phyloP scores from a whole-genome alignment of 2,329 filamentous ascomycete species.

The Fusarium graminum region DNA sequence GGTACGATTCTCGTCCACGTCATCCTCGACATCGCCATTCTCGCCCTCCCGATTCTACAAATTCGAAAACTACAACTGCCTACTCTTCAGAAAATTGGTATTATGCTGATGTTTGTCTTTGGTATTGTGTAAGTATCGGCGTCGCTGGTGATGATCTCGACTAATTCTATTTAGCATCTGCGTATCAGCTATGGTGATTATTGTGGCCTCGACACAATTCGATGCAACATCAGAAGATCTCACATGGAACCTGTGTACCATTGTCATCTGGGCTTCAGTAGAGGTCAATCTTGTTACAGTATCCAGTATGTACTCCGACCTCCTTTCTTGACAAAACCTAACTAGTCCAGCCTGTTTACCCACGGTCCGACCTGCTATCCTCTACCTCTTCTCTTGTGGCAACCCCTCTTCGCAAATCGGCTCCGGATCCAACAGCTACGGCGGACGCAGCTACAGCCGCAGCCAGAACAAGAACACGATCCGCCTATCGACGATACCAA shows the following conservation, averaged over 20 bases:
- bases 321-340: fast-evolving
- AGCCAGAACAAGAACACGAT: slow-evolving; percentile 44
- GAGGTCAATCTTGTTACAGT: slow-evolving; percentile 47
- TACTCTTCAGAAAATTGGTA: slow-evolving; percentile 46
- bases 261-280: slow-evolving; percentile 45
- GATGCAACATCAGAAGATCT: slow-evolving; percentile 35
- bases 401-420: slow-evolving; percentile 28
- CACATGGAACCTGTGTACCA: slow-evolving; percentile 42
- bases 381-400: slow-evolving; percentile 40
- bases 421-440: slow-evolving; percentile 36
- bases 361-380: slow-evolving; percentile 37
- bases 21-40: slow-evolving; percentile 50
- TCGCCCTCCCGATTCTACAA: slow-evolving; percentile 50
- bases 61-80: slow-evolving; percentile 50
- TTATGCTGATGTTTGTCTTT: slow-evolving; percentile 50
- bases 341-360: slow-evolving; percentile 37
- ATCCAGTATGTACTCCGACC: slow-evolving; percentile 23
- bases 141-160: fast-evolving
- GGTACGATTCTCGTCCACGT: slow-evolving; percentile 51
- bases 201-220: slow-evolving; percentile 33
- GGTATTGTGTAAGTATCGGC: slow-evolving; percentile 47
- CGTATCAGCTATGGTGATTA: slow-evolving; percentile 39
- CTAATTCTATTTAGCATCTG: slow-evolving; percentile 32
- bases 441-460: slow-evolving; percentile 28
- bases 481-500: slow-evolving; percentile 32